Base-by-base conservation (phyloP, 495 filamentous ascomycete genomes). In the Hypoxylon trugodes region DNA sequence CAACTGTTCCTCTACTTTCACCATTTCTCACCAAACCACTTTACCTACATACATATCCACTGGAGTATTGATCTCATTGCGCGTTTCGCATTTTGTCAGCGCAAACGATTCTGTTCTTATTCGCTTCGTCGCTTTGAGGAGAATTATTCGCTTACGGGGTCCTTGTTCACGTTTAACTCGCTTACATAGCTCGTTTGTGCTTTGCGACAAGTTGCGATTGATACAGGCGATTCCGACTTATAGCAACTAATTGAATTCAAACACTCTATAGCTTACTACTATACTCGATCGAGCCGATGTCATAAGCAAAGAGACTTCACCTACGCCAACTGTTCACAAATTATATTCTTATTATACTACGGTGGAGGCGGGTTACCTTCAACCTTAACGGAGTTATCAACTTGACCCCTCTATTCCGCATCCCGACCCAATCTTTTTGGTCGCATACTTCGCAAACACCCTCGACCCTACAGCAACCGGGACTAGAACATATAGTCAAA, bases 1-100 rank as follows among this genome's bases (percentile, higher is more conserved):
- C n/a, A n/a, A n/a, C 47, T 33, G 46, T 56, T 51, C 32, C 43
- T 56, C 37, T 54, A 47, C 48, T 61, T 67, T 37, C 47, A n/a
- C n/a, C n/a, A n/a, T n/a, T 42, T 48, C 60, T 47, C 42, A 43
- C 21, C 33, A 55, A 35, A n/a, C n/a, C 25, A 12, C 13, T 26
- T 16, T 32, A 40, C 18, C 26, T 5, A 18, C 55, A 26, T 46
- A 8, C 22, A 24, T 38, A 25, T 46, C 38, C 49, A 41, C 25
- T 26, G 19, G 24, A 15, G 28, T 10, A 13, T 13, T 25, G 15
- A 52, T 36, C 33, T 42, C 18, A 40, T 43, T 41, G 43, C 55
- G 33, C 55, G 48, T 50, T 48, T 24, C 24, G 41, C 28, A 42
- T 41, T 28, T 21, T 30, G 24, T 15, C 22, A 9, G 55, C 55